These are phyloP conservation scores for Umbelopsis sp. DNA, from an alignment of 192 early-diverging fungal genomes.

Conservation along the genomic window DNA sequence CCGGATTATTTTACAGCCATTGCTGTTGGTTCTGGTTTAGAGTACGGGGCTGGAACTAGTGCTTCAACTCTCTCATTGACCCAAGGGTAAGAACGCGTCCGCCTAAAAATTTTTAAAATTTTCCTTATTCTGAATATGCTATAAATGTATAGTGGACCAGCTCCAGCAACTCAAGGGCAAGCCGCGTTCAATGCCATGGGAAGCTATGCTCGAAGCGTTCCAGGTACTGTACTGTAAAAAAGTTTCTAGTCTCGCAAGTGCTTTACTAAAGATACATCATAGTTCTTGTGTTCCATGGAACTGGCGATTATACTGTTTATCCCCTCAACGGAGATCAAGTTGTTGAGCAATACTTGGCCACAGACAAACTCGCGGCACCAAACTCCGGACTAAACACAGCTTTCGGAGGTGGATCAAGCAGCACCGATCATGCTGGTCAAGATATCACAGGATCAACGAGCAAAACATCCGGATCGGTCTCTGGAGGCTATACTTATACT, in stretches of 20 bases:
- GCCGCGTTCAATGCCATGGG: neutral
- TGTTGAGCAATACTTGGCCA: neutral
- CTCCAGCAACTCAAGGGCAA: neutral
- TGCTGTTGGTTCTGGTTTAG: conserved; percentile 10
- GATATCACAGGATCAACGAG: neutral
- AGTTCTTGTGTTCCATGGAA: conserved; percentile 10
- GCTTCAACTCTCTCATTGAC: neutral
- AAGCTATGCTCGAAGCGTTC: conserved; percentile 1
- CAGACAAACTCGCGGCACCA: neutral
- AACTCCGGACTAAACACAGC: neutral
- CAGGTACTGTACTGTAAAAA: too few relatives aligned
- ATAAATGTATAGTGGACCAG: neutral
- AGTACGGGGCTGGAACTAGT: neutral
- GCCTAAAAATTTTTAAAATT: too few relatives aligned
- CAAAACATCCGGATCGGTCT: neutral
- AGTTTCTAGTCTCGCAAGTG: neutral
- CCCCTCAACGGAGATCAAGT: neutral
- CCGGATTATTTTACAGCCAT: conserved; percentile 8
- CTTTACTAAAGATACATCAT: neutral
- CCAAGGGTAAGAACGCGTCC: neutral
- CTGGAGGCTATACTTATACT: neutral
- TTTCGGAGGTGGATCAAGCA: neutral
- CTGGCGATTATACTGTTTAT: neutral
- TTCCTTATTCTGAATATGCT: too few relatives aligned
- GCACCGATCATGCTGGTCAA: neutral